Percentiles rank a stretch among this genome's conserved stretches.
Evolutionary conservation across 1,139 yeast species (phyloP).

Genomic region (Blastobotrys illinoisensis): DNA sequence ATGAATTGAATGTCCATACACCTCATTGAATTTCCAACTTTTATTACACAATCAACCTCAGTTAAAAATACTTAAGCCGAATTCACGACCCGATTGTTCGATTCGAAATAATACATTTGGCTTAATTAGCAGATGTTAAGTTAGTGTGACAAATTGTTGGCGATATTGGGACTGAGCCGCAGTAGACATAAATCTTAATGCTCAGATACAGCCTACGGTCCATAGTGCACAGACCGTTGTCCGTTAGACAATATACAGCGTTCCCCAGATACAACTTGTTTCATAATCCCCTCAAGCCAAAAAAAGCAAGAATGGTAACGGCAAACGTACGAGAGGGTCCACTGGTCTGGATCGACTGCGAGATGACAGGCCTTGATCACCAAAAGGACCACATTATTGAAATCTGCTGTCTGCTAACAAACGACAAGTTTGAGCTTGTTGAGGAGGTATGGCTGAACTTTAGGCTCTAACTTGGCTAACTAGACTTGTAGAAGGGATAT

Average conservation of each 20-base stretch:
- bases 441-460: constrained; percentile 38
- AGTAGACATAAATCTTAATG: neutral
- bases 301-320: neutral
- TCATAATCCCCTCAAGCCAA: neutral
- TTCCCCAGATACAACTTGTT: neutral
- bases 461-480: neutral
- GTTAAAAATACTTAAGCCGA: too few species aligned
- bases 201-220: neutral
- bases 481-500: constrained; percentile 44
- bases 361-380: constrained; percentile 91
- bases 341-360: constrained; percentile 80
- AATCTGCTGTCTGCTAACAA: constrained; percentile 86
- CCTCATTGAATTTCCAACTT: too few species aligned
- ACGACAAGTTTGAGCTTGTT: constrained; percentile 63
- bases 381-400: constrained; percentile 75
- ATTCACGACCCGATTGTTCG: too few species aligned
- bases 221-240: neutral
- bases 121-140: neutral
- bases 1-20: neutral
- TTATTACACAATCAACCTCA: too few species aligned
- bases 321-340: constrained; percentile 13
- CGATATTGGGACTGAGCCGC: neutral
- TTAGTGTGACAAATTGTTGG: too few species aligned
- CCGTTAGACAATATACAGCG: neutral
- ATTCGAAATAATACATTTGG: neutral